Percentiles rank a stretch among this genome's conserved stretches.
Evolutionary conservation across 768 basidiomycete genomes (phyloP).

Genomic region (Trametes cubensis): DNA sequence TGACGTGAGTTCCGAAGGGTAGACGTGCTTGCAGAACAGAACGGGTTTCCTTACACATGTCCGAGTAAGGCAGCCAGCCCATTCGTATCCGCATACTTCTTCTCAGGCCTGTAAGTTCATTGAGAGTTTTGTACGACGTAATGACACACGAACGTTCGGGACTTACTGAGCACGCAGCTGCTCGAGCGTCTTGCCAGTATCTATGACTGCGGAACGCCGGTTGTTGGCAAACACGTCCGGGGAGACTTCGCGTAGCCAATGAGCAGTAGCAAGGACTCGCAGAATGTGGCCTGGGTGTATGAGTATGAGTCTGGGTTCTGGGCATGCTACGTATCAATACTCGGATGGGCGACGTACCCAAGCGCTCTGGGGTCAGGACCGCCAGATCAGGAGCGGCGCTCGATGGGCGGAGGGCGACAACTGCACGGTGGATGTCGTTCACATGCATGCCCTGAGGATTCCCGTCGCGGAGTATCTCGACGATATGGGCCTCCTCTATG

Average conservation of each 20-base stretch:
- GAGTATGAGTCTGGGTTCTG: constrained; percentile 28
- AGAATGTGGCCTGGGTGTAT: constrained; percentile 62
- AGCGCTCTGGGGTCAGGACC: constrained; percentile 40
- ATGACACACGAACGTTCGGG: neutral
- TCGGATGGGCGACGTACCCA: constrained; percentile 42
- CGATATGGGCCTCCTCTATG: constrained; percentile 69
- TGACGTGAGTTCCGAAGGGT: neutral
- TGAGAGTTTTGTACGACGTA: neutral
- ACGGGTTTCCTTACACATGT: constrained; percentile 51
- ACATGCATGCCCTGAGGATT: constrained; percentile 57
- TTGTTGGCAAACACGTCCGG: constrained; percentile 77
- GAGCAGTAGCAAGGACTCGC: constrained; percentile 76
- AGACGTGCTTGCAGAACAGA: neutral
- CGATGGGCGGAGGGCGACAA: constrained; percentile 32
- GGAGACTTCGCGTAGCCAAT: constrained; percentile 66
- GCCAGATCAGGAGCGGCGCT: neutral
- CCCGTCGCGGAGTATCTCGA: constrained; percentile 69
- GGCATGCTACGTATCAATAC: neutral
- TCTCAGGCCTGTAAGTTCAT: constrained; percentile 47
- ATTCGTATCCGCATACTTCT: constrained; percentile 67
- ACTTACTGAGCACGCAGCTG: constrained; percentile 53
- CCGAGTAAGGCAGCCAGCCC: constrained; percentile 74
- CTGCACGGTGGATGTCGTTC: constrained; percentile 38
- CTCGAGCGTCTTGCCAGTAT: constrained; percentile 61
- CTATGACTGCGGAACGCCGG: constrained; percentile 66